Conservation (phyloP, 2,329 filamentous ascomycete species). For the Hymenoscyphus salicellus region DNA sequence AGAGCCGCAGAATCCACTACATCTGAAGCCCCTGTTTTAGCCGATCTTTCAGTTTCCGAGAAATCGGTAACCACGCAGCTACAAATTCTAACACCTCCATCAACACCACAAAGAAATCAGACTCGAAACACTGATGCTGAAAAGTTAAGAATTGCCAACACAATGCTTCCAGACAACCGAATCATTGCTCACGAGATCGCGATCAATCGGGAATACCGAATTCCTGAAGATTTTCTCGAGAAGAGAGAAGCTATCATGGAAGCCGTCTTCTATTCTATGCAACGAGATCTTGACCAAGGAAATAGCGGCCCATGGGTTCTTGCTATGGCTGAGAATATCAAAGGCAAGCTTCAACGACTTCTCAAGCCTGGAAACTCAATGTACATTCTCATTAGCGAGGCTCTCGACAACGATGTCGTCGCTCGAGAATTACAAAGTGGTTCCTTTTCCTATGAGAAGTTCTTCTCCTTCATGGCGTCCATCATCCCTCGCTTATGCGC, state of each 20-base stretch:
- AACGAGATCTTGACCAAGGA: conserved; percentile 58
- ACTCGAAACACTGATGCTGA: conserved; percentile 29
- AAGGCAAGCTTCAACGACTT: conserved; percentile 68
- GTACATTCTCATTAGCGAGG: conserved; percentile 71
- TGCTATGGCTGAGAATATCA: conserved; percentile 67
- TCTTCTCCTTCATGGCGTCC: conserved; percentile 72
- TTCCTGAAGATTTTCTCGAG: conserved; percentile 60
- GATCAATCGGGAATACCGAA: conserved; percentile 74
- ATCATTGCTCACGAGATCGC: conserved; percentile 75
- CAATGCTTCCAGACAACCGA: conserved; percentile 67
- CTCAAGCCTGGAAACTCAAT: conserved; percentile 69
- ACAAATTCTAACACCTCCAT: conserved; percentile 53
- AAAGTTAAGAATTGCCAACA: conserved; percentile 37
- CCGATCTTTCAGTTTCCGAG: conserved; percentile 42
- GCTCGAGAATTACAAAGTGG: conserved; percentile 66
- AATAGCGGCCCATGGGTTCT: conserved; percentile 66
- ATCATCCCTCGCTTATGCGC: conserved; percentile 78
- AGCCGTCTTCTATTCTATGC: conserved; percentile 58
- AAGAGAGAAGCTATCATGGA: conserved; percentile 60
- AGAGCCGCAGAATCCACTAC: conserved; percentile 48
- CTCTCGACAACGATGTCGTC: conserved; percentile 70
- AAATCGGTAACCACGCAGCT: conserved; percentile 41
- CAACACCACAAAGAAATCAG: conserved; percentile 43
- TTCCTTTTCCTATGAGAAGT: conserved; percentile 76
- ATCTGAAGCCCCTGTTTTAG: conserved; percentile 41